Percentiles rank a stretch among this genome's conserved stretches.
Conservation (phyloP, 192 early-diverging fungal genomes). For the Coemansia sp. region DNA sequence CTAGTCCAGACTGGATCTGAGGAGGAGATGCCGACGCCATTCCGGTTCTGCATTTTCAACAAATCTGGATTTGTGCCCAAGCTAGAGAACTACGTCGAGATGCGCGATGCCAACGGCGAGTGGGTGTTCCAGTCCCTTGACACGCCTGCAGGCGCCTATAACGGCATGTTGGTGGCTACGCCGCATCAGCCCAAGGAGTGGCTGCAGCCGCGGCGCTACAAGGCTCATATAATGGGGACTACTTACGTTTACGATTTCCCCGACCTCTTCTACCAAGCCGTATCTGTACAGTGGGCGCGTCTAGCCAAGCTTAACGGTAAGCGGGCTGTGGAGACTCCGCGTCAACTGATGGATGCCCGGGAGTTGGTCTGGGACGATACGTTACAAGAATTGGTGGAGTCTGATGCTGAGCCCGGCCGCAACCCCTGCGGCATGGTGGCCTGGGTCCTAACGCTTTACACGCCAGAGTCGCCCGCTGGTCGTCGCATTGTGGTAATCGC, state of each 20-base stretch:
- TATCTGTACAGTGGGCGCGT: slow-evolving; percentile 80
- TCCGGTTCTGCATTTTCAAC: slow-evolving; percentile 91
- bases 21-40: slow-evolving; percentile 69
- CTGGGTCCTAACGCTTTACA: slow-evolving; percentile 85
- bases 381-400: slow-evolving; percentile 68
- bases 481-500: slow-evolving; percentile 91
- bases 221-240: slow-evolving; percentile 97
- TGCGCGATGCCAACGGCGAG: slow-evolving; percentile 77
- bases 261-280: slow-evolving; percentile 89
- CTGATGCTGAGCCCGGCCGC: slow-evolving; percentile 78
- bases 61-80: slow-evolving; percentile 91
- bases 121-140: slow-evolving; percentile 87
- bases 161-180: slow-evolving; percentile 77
- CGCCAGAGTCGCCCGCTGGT: slow-evolving; percentile 92
- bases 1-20: slow-evolving; percentile 73
- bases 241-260: slow-evolving; percentile 99
- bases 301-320: slow-evolving; percentile 29
- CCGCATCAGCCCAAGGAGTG: slow-evolving; percentile 93
- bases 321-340: slow-evolving; percentile 57
- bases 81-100: slow-evolving; percentile 92
- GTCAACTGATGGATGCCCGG: slow-evolving; percentile 69
- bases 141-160: slow-evolving; percentile 75
- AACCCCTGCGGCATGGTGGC: slow-evolving; percentile 98
- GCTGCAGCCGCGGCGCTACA: slow-evolving; percentile 96
- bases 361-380: slow-evolving; percentile 90